These are phyloP conservation scores for Diaporthe batatas DNA, from an alignment of 2,329 filamentous ascomycete genomes.

Conservation along the genomic window DNA sequence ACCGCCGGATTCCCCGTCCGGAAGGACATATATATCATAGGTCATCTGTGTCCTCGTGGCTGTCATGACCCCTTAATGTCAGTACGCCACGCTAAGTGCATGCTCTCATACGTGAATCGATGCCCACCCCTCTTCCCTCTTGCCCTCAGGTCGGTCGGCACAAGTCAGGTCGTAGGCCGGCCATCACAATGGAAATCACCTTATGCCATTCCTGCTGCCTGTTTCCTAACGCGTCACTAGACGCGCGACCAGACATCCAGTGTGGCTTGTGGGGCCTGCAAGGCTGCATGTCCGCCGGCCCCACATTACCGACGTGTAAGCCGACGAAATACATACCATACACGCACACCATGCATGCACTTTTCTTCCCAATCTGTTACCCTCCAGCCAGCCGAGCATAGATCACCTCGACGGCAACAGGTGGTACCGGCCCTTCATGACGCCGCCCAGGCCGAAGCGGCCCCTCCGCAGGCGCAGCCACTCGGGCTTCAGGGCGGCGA, in stretches of 20 bases:
- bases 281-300: too few relatives aligned
- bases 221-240: neutral
- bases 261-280: too few relatives aligned
- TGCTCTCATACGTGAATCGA: too few relatives aligned
- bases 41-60: neutral
- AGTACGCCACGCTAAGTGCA: neutral
- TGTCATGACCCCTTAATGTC: neutral
- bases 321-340: neutral
- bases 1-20: neutral
- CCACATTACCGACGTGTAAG: too few relatives aligned
- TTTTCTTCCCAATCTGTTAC: too few relatives aligned
- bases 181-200: too few relatives aligned
- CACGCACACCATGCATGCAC: neutral
- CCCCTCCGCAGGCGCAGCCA: conserved; percentile 27
- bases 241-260: too few relatives aligned
- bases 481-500: conserved; percentile 21
- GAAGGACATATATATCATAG: neutral
- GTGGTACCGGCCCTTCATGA: conserved; percentile 21
- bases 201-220: neutral
- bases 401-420: conserved; percentile 30
- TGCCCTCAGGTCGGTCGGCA: too few relatives aligned
- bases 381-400: neutral
- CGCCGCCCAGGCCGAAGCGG: conserved; percentile 18
- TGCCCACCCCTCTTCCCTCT: neutral
- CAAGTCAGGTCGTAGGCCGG: too few relatives aligned